Evolutionary conservation across 1,139 yeast genomes (phyloP).

Genomic region (Pichia inconspicua): DNA sequence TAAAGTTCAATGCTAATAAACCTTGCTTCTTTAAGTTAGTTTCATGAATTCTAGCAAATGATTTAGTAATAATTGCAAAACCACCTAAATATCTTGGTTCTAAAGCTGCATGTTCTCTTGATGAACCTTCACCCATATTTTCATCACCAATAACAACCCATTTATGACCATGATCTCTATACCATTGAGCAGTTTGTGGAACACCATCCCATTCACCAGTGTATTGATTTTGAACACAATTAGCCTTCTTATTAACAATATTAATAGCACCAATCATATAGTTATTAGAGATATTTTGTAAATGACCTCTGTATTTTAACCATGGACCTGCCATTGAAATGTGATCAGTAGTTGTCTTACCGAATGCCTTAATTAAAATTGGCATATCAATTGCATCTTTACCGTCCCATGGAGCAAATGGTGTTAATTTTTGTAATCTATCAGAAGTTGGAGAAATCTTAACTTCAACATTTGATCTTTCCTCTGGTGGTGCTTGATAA

Average conservation of each 20-base stretch:
- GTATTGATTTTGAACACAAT: slow-evolving; percentile 80
- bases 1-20: slow-evolving; percentile 91
- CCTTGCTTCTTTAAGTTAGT: slow-evolving; percentile 97
- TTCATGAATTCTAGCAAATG: slow-evolving; percentile 95
- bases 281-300: slow-evolving; percentile 97
- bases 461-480: slow-evolving; percentile 70
- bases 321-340: slow-evolving; percentile 99
- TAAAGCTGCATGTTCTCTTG: slow-evolving; percentile 99
- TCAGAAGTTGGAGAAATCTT: slow-evolving; percentile 79
- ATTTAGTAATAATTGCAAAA: slow-evolving; percentile 91
- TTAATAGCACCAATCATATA: slow-evolving; percentile 99
- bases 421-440: slow-evolving; percentile 83
- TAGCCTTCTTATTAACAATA: slow-evolving; percentile 94
- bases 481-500: slow-evolving; percentile 95
- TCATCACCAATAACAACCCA: slow-evolving; percentile 99
- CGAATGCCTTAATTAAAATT: slow-evolving; percentile 90
- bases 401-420: slow-evolving; percentile 94
- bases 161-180: slow-evolving; percentile 84
- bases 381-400: slow-evolving; percentile 86
- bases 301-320: slow-evolving; percentile 99
- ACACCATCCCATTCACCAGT: slow-evolving; percentile 93
- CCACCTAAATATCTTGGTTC: slow-evolving; percentile 99
- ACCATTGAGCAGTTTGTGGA: slow-evolving; percentile 91
- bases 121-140: slow-evolving; percentile 99
- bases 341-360: slow-evolving; percentile 99